These are phyloP conservation scores for Peziza echinospora DNA, from an alignment of 495 filamentous ascomycete genomes.

Conservation along the genomic window DNA sequence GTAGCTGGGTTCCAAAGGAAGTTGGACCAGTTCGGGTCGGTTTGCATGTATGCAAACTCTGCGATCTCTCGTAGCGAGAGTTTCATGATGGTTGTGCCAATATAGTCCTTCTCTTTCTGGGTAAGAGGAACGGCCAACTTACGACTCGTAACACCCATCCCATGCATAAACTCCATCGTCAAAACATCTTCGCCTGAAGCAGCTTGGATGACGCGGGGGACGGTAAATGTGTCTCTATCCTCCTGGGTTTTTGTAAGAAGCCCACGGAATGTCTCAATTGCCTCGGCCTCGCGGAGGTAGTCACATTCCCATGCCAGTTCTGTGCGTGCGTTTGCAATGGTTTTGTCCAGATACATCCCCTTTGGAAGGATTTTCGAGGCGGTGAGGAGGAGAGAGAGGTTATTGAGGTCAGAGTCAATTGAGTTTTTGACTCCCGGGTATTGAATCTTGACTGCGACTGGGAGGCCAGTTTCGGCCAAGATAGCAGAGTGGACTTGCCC, in stretches of 20 bases:
- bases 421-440: slow-evolving; percentile 93
- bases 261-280: slow-evolving; percentile 44
- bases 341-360: slow-evolving; percentile 86
- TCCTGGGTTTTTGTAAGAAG: slow-evolving; percentile 38
- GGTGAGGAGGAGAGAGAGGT: slow-evolving; percentile 71
- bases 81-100: slow-evolving; percentile 77
- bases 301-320: slow-evolving; percentile 97
- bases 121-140: slow-evolving; percentile 43
- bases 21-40: slow-evolving; percentile 99
- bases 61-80: slow-evolving; percentile 82
- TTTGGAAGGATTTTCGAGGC: slow-evolving; percentile 76
- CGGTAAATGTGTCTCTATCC: slow-evolving; percentile 48
- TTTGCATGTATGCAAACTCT: slow-evolving; percentile 96
- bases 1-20: slow-evolving; percentile 68
- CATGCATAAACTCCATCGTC: slow-evolving; percentile 79
- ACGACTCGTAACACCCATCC: slow-evolving; percentile 69
- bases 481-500: slow-evolving; percentile 83
- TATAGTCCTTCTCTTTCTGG: slow-evolving; percentile 74
- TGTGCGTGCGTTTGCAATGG: slow-evolving; percentile 83
- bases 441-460: slow-evolving; percentile 87
- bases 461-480: slow-evolving; percentile 48
- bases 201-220: slow-evolving; percentile 55
- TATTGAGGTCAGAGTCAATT: slow-evolving; percentile 87
- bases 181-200: slow-evolving; percentile 72
- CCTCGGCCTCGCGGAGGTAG: slow-evolving; percentile 64